These are phyloP conservation scores for Saccharomycopsis babjevae DNA, from an alignment of 805 yeast species.

Conservation along the genomic window DNA sequence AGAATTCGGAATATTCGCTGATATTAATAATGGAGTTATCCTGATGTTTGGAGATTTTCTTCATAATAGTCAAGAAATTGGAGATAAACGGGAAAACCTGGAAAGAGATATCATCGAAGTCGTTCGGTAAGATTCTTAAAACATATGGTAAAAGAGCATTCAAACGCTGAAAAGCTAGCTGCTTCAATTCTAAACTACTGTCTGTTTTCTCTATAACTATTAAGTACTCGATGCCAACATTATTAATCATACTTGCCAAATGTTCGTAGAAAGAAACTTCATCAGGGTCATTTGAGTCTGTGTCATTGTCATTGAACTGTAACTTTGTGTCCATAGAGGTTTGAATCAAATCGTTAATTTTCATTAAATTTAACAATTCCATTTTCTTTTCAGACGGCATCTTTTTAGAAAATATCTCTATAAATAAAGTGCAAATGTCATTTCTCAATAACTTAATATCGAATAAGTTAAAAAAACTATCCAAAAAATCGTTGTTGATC, in stretches of 20 bases:
- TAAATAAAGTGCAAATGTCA: conserved; percentile 46
- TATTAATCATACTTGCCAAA: conserved; percentile 62
- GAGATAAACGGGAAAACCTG: conserved; percentile 78
- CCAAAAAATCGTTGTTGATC: conserved; percentile 48
- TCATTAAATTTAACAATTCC: conserved; percentile 60
- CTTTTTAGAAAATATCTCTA: conserved; percentile 46
- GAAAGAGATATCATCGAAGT: conserved; percentile 77
- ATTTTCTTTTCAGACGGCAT: conserved; percentile 49
- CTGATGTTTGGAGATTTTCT: conserved; percentile 38
- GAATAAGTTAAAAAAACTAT: conserved; percentile 49
- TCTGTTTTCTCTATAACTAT: conserved; percentile 51
- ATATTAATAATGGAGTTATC: conserved; percentile 27
- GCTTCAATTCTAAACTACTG: conserved; percentile 29
- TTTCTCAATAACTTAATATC: conserved; percentile 38
- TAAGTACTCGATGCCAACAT: conserved; percentile 69
- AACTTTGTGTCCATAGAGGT: conserved; percentile 25
- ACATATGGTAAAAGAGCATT: conserved; percentile 62
- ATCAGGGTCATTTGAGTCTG: conserved; percentile 27
- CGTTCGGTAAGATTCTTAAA: conserved; percentile 63
- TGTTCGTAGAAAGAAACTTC: conserved; percentile 59
- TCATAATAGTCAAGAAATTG: conserved; percentile 60
- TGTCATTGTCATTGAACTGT: conserved; percentile 28
- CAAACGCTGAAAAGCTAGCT: conserved; percentile 33
- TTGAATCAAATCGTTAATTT: conserved; percentile 29
- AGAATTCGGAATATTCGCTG: conserved; percentile 35